Conservation (phyloP, 75 land plant genomes). For the Cupressus sempervirens region DNA sequence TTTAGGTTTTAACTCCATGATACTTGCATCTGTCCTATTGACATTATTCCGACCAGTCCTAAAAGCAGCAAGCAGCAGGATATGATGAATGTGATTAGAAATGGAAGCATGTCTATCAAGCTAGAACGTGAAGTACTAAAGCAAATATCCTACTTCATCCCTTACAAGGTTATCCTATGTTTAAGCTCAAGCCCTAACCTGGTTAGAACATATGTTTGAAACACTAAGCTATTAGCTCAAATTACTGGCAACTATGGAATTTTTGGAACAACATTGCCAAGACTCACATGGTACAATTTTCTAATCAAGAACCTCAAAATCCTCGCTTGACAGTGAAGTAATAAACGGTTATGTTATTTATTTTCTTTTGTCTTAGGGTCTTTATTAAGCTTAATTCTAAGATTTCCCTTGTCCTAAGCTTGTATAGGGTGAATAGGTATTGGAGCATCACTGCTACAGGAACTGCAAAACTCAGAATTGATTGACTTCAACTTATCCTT, state of each 20-base stretch:
- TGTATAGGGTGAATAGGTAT: slow-evolving; percentile 30
- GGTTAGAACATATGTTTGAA: not conserved
- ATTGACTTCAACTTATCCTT: slow-evolving; percentile 27
- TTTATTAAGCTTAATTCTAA: not conserved
- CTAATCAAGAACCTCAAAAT: not conserved
- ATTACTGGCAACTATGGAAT: not conserved
- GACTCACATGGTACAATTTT: not conserved
- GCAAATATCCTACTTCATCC: not conserved
- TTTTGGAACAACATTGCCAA: not conserved
- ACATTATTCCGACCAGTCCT: not conserved
- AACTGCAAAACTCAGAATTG: slow-evolving; percentile 18
- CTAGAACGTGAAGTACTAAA: not conserved
- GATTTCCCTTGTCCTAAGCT: slow-evolving; percentile 5
- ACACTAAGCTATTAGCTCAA: not conserved
- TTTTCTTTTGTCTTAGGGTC: not conserved
- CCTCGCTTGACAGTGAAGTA: not conserved
- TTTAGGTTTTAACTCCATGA: not conserved
- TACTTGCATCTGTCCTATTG: not conserved
- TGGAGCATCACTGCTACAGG: slow-evolving; percentile 28
- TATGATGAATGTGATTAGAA: not conserved
- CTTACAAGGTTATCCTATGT: not conserved
- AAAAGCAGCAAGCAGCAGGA: not conserved
- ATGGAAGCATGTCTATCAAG: not conserved
- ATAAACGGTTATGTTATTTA: not conserved
- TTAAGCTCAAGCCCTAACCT: not conserved